Evolutionary conservation across 495 filamentous ascomycete species (phyloP), one percentile per base, ranked within the genome.

Genomic region (Penicillium bialowiezense): DNA sequence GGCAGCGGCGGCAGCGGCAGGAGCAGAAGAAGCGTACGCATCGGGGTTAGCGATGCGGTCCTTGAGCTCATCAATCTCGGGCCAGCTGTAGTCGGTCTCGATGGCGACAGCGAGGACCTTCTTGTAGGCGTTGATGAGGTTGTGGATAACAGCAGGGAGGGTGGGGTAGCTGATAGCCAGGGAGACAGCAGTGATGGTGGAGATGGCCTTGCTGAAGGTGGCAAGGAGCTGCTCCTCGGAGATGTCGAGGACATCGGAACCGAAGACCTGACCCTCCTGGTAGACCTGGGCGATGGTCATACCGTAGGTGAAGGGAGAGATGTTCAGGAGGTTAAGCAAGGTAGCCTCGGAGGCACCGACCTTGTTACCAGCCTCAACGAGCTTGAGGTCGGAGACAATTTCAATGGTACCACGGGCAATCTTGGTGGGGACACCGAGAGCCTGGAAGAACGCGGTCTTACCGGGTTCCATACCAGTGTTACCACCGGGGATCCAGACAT

Each of bases 381-480:
- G 86, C 88, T 96, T 97, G 66, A 99, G 79, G 66, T 99, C 93
- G 62, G 86, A 83, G 45, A 91, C 96, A 73, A 99, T 99, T 91
- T 99, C 93, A 72, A 99, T 97, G 79, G 93, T 99, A 91, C 93
- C 93, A 95, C 93, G 95, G 65, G 93, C 93, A 77, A 99, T 99
- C 88, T 99, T 99, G 80, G 93, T 99, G 69, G 93, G 93, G 74
- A 99, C 90, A 88, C 93, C 93, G 72, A 99, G 95, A 68, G 93
- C 93, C 83, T 99, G 93, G 90, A 99, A 99, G 91, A 99, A 99
- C 62, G 93, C 96, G 62, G 93, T 99, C 87, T 99, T 99, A 76
- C 93, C 93, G 69, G 93, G 93, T 75, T 99, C 93, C 93, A 99
- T 99, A 80, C 93, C 93, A 56, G 95, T 99, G 83, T 96, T 98